Evolutionary conservation across 2,329 filamentous ascomycete genomes (phyloP).

Genomic region (Aureobasidium namibiae): DNA sequence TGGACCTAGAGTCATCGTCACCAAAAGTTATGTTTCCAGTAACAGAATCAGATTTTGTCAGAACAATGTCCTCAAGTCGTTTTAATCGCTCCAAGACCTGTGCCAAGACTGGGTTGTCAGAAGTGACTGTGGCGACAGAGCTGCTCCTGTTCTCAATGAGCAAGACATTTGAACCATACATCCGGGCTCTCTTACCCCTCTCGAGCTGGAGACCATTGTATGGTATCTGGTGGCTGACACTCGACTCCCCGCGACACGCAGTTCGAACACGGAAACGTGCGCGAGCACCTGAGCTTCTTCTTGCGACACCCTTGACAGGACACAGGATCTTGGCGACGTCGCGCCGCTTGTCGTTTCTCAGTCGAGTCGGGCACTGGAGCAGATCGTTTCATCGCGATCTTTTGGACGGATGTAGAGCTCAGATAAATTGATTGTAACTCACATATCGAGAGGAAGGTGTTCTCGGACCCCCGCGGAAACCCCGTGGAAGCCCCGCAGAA

Average conservation of each 20-base stretch:
- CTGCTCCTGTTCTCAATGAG: neutral
- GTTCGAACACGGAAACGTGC: slow-evolving; percentile 20
- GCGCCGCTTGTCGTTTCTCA: neutral
- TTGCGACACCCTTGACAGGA: slow-evolving; percentile 20
- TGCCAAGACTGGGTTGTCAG: slow-evolving; percentile 1
- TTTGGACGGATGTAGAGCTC: accelerated
- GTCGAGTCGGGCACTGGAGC: neutral
- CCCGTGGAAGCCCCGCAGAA: too few relatives aligned
- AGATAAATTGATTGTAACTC: neutral
- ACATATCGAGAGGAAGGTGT: neutral
- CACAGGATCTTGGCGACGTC: slow-evolving; percentile 21
- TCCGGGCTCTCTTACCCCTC: neutral
- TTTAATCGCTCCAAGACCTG: neutral
- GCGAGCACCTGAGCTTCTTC: slow-evolving; percentile 19
- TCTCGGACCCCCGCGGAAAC: neutral
- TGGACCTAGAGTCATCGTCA: too few relatives aligned
- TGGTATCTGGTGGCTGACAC: slow-evolving; percentile 14
- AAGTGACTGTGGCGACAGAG: neutral
- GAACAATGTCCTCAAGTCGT: slow-evolving; percentile 4
- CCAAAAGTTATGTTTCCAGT: neutral
- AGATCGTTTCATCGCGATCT: neutral
- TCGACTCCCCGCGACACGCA: slow-evolving; percentile 17
- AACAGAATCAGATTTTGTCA: neutral
- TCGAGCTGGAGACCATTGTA: neutral
- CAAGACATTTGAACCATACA: neutral